A percentile compares a stretch with the other conserved stretches of the same genome.
These are phyloP conservation scores for Nicotiana rustica DNA, from an alignment of 305 asterid species.

Conservation along the genomic window DNA sequence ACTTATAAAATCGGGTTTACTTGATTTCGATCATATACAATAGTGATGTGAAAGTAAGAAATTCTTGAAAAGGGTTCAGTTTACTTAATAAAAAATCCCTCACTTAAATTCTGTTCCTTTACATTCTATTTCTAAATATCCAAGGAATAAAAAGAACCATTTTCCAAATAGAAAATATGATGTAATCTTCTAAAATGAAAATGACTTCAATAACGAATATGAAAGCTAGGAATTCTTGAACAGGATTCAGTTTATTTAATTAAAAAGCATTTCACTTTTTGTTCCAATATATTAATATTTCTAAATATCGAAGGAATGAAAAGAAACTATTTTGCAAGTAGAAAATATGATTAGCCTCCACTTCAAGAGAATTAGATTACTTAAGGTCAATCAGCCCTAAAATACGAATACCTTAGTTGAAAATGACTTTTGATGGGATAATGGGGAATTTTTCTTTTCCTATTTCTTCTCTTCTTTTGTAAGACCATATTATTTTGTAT, in stretches of 20 bases:
- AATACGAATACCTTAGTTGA: constrained; percentile 28
- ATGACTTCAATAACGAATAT: not conserved
- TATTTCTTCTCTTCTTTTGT: not conserved
- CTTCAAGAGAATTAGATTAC: constrained; percentile 17
- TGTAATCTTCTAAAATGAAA: not conserved
- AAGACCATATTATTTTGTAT: not conserved
- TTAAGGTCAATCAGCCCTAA: not conserved
- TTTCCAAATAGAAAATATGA: constrained; percentile 16
- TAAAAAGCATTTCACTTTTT: too few relatives aligned
- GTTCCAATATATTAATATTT: not conserved
- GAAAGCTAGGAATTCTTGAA: not conserved
- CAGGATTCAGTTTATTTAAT: not conserved
- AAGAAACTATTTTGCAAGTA: not conserved
- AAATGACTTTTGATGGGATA: constrained; percentile 23
- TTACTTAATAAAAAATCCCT: not conserved
- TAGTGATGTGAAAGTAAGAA: not conserved
- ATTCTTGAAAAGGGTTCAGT: not conserved
- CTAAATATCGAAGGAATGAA: constrained; percentile 14
- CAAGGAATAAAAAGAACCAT: constrained; percentile 6
- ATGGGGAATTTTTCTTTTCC: constrained; percentile 26
- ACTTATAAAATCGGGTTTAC: too few relatives aligned
- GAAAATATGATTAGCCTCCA: constrained; percentile 29
- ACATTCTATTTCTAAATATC: not conserved
- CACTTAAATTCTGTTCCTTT: not conserved
- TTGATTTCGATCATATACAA: too few relatives aligned